Conservation (phyloP, 2,329 filamentous ascomycete species). For the Ilyonectria destructans region DNA sequence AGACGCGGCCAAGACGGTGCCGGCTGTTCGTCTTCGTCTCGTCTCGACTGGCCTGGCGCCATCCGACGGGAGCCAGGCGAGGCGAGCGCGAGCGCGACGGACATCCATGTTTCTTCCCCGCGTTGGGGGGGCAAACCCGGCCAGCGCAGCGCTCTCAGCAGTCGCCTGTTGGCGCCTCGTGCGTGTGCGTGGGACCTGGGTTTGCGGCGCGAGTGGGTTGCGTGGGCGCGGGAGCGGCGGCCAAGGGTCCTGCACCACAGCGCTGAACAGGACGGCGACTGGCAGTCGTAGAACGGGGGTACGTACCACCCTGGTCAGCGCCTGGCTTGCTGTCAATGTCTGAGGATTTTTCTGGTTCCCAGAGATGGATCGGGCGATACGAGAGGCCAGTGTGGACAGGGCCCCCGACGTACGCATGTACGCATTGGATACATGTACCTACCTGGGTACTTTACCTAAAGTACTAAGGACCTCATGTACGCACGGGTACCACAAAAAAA, state of each 20-base stretch:
- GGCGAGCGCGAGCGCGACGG: not conserved
- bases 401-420: not conserved
- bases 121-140: conserved; percentile 30
- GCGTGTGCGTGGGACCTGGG: conserved; percentile 22
- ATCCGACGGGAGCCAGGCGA: not conserved
- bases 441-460: too few relatives aligned
- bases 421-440: too few relatives aligned
- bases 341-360: conserved; percentile 4
- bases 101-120: conserved; percentile 33
- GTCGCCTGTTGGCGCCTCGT: conserved; percentile 25
- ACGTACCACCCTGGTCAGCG: not conserved
- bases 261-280: not conserved
- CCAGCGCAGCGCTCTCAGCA: conserved; percentile 21
- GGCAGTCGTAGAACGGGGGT: not conserved
- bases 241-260: conserved; percentile 14
- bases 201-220: conserved; percentile 2
- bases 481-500: not conserved
- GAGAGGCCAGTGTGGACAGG: not conserved
- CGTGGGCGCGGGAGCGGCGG: conserved; percentile 30
- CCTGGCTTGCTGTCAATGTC: conserved; percentile 7
- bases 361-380: conserved; percentile 2
- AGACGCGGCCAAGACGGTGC: not conserved
- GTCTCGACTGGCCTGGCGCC: not conserved
- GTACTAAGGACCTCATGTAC: too few relatives aligned
- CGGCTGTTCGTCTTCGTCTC: not conserved